Conservation (phyloP, 495 filamentous ascomycete species). For the Penicillium canariense region DNA sequence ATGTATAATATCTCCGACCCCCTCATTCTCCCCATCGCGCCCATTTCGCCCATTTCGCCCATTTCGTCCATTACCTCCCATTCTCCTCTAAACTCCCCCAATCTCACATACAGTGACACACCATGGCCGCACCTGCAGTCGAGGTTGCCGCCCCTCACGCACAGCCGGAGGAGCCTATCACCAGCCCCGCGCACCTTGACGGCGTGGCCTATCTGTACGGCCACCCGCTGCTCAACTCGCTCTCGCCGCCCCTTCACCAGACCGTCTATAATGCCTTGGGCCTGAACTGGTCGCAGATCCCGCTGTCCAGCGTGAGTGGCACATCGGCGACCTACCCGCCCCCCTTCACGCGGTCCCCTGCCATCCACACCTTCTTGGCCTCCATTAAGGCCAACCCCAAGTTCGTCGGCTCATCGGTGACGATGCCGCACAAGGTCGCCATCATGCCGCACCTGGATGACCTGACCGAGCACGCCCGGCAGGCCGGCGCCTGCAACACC, state of each 20-base stretch:
- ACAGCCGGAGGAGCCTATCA: conserved; percentile 38
- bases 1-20: conserved; percentile 7
- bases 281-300: conserved; percentile 61
- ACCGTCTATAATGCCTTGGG: conserved; percentile 58
- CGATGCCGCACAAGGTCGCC: conserved; percentile 72
- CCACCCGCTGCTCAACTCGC: conserved; percentile 62
- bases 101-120: conserved; percentile 4
- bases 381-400: conserved; percentile 46
- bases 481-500: conserved; percentile 72
- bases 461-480: conserved; percentile 62
- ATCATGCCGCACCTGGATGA: conserved; percentile 68
- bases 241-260: conserved; percentile 67
- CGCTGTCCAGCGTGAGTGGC: conserved; percentile 40
- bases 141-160: conserved; percentile 12
- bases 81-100: neutral
- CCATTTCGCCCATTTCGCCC: neutral
- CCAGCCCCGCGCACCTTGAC: conserved; percentile 34
- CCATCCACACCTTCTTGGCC: conserved; percentile 50
- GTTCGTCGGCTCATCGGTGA: conserved; percentile 65
- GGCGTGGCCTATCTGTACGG: conserved; percentile 49
- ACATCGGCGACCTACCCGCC: conserved; percentile 36
- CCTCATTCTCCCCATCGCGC: conserved; percentile 3
- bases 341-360: conserved; percentile 37
- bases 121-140: conserved; percentile 24
- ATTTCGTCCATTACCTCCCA: too few relatives aligned